These are phyloP conservation scores for Mycosphaerella sp. DNA, from an alignment of 2,329 filamentous ascomycete species.

Conservation along the genomic window DNA sequence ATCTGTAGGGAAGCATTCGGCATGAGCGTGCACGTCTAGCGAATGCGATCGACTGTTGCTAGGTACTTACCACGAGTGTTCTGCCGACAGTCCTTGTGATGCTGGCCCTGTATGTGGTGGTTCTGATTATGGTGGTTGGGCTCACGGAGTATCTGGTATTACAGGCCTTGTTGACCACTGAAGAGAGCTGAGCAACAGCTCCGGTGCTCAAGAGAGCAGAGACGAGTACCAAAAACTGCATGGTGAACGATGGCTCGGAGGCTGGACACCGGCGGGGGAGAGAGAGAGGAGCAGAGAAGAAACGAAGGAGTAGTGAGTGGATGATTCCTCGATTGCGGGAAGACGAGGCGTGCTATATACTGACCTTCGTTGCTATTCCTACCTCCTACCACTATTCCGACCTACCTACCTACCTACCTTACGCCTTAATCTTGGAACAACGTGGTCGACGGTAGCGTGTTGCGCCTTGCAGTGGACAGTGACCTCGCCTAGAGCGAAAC, in stretches of 20 bases:
- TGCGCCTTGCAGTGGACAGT: neutral
- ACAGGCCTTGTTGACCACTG: constrained; percentile 2
- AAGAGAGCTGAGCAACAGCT: constrained; percentile 1
- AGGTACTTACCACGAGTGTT: neutral
- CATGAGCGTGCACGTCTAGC: neutral
- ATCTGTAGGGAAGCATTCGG: neutral
- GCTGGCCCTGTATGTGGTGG: neutral
- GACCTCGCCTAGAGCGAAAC: neutral
- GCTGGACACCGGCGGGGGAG: neutral
- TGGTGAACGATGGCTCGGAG: neutral
- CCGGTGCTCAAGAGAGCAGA: constrained; percentile 2
- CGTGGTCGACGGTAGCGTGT: neutral
- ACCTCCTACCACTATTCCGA: neutral
- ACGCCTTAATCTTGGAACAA: neutral
- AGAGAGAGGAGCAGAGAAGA: neutral
- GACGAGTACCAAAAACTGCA: constrained; percentile 6
- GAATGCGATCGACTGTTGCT: neutral
- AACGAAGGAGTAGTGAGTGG: constrained; percentile 4
- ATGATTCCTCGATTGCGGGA: neutral
- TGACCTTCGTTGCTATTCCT: neutral
- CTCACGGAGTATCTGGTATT: constrained; percentile 2
- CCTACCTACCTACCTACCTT: too few relatives aligned
- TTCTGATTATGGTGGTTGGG: constrained; percentile 4
- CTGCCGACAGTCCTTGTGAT: constrained; percentile 4
- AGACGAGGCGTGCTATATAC: constrained; percentile 2